A percentile compares a stretch with the other conserved stretches of the same genome.
phyloP scores from a whole-genome alignment of 495 filamentous ascomycete genomes.

The Niebla homalea region DNA sequence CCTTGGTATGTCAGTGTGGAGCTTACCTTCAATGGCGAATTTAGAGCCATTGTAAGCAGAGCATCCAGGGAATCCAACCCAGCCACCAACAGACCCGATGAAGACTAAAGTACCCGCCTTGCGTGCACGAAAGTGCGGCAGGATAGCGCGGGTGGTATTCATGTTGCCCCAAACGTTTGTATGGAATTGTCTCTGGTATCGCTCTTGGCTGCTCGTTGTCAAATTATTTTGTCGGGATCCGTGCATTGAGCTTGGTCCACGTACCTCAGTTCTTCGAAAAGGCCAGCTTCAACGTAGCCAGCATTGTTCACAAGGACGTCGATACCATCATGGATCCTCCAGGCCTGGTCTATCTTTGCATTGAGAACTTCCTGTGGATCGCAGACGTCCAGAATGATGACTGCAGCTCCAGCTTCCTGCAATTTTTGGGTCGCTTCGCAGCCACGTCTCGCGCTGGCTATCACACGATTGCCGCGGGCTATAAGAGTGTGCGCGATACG shows the following conservation, averaged over 20 bases:
- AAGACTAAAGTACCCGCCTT: constrained; percentile 28
- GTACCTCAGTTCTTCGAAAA: constrained; percentile 21
- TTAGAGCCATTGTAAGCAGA: constrained; percentile 23
- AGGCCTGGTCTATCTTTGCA: constrained; percentile 5
- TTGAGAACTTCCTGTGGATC: constrained; percentile 12
- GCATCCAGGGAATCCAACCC: constrained; percentile 8
- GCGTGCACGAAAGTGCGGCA: constrained; percentile 31
- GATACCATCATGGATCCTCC: constrained; percentile 13
- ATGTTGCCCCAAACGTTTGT: constrained; percentile 38
- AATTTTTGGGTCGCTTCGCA: constrained; percentile 20
- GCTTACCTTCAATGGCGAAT: constrained; percentile 17
- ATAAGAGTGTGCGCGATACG: constrained; percentile 24
- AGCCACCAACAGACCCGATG: constrained; percentile 22
- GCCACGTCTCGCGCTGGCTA: constrained; percentile 26
- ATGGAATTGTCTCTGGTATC: no score
- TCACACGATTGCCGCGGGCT: constrained; percentile 28
- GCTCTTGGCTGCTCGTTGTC: no score
- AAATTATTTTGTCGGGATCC: no score
- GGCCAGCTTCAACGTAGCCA: constrained; percentile 17
- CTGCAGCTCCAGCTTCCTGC: constrained; percentile 25
- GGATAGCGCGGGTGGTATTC: constrained; percentile 28
- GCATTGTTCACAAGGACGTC: constrained; percentile 25
- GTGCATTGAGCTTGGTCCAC: no score
- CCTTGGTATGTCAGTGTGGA: no score
- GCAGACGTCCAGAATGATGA: constrained; percentile 27